Conservation (phyloP, 2,329 filamentous ascomycete genomes). For the Fusarium sp. region DNA sequence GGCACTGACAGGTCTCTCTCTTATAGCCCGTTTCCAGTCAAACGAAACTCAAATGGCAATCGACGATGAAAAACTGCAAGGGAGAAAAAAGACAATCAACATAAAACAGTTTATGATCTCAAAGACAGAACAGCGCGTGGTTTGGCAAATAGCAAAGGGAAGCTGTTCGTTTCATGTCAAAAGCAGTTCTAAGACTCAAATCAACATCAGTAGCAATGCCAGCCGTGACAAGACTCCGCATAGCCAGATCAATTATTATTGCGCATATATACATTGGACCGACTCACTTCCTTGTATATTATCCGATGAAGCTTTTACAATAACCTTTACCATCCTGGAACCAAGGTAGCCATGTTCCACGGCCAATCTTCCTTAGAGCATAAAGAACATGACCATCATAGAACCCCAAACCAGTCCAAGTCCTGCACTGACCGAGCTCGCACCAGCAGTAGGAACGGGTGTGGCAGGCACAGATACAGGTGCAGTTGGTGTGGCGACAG, state of each 20-base stretch:
- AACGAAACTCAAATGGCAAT: no score
- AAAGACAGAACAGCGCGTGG: no score
- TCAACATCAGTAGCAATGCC: fast-evolving
- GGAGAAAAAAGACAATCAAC: no score
- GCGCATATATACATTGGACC: background rate
- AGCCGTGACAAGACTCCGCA: background rate
- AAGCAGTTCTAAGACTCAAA: background rate
- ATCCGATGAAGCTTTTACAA: background rate
- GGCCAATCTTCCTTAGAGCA: background rate
- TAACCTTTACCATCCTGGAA: no score
- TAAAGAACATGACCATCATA: background rate
- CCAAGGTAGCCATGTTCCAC: no score
- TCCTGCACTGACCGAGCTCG: background rate
- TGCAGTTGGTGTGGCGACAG: background rate
- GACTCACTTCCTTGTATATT: background rate
- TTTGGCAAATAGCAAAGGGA: no score
- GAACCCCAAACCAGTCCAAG: background rate
- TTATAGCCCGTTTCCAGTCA: no score
- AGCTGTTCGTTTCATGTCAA: no score
- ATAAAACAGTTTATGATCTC: no score
- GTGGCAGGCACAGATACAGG: background rate
- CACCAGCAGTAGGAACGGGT: conserved; percentile 22
- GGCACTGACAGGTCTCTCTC: no score
- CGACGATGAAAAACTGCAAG: no score
- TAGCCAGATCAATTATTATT: background rate